Conservation (phyloP, 2,329 filamentous ascomycete species). For the Aschersonia sp. region DNA sequence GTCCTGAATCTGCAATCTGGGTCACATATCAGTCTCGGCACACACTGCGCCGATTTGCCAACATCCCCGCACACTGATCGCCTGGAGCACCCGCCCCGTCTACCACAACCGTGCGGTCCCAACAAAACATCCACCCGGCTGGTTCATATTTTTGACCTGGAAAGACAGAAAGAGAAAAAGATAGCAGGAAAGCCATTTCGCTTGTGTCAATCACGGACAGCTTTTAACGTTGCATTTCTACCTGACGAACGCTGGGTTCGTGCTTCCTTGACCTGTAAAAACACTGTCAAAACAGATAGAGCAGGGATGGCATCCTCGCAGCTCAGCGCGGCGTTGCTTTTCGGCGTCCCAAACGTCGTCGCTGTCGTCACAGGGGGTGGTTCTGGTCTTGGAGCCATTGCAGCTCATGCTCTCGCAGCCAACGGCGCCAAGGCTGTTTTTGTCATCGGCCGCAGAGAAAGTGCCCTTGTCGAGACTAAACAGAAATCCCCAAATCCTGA, state of each 20-base stretch:
- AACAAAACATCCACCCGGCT: too few relatives aligned
- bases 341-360: constrained; percentile 38
- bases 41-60: background rate
- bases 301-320: constrained; percentile 4
- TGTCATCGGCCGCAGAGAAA: constrained; percentile 23
- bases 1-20: background rate
- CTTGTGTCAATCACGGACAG: too few relatives aligned
- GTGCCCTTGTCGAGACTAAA: constrained; percentile 13
- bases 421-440: constrained; percentile 20
- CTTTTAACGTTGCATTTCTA: too few relatives aligned
- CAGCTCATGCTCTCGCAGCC: constrained; percentile 26
- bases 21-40: background rate
- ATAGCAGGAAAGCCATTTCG: too few relatives aligned
- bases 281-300: background rate
- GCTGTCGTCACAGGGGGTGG: constrained; percentile 45
- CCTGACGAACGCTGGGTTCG: too few relatives aligned
- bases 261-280: too few relatives aligned
- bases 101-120: too few relatives aligned
- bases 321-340: constrained; percentile 19
- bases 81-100: too few relatives aligned
- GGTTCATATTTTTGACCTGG: too few relatives aligned
- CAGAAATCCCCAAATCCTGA: constrained; percentile 6
- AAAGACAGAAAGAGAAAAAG: too few relatives aligned
- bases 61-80: background rate
- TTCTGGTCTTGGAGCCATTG: constrained; percentile 39